Evolutionary conservation across 768 basidiomycete species (phyloP), one percentile per base, ranked within the genome.

Genomic region (Bullera alba): DNA sequence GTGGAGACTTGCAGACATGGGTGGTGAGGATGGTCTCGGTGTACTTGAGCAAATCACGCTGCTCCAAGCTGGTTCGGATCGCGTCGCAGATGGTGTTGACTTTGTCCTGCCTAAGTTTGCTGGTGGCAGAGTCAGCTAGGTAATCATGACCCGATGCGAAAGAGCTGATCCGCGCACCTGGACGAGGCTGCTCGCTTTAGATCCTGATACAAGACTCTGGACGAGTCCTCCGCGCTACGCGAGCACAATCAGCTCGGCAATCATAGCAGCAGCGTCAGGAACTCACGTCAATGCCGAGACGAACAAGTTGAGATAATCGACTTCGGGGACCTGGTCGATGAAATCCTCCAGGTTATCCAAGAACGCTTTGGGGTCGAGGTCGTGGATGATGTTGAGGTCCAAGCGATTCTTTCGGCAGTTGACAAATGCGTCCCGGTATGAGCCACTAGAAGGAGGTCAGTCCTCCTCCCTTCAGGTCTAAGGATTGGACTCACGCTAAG

Each of bases 381-480:
- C 85, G 36, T 91, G 83, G n/a, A 99, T 76, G 28, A 87, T 76
- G 68, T 85, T 86, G 47, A 95, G 78, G 61, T 96, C 93, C 39
- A 99, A 83, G 4, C 95, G 81, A 69, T 99, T 91, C 67, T 90
- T 90, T 27, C 95, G 78, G 72, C 90, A 96, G 1, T 88, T 80
- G 42, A 88, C 72, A 71, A 96, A 96, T 0, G 92, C 95, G 57
- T 87, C 85, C 46, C 83, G 78, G 73, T 90, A 96, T 36, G 79
- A 76, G 4, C 80, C 80, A 6, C 92, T 92, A 54, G 28, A 41
- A 2, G 17, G 25, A 42, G 22, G 36, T 56, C 46, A 57, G 58
- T 8, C n/a, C 22, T 27, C 29, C 5, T 22, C 2, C 30, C 16
- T 0, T 23, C 30, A 26, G 27, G 19, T 34, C 6, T 50, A 29